Evolutionary conservation across 805 yeast genomes (phyloP).

Genomic region (Clavispora vitiphila): DNA sequence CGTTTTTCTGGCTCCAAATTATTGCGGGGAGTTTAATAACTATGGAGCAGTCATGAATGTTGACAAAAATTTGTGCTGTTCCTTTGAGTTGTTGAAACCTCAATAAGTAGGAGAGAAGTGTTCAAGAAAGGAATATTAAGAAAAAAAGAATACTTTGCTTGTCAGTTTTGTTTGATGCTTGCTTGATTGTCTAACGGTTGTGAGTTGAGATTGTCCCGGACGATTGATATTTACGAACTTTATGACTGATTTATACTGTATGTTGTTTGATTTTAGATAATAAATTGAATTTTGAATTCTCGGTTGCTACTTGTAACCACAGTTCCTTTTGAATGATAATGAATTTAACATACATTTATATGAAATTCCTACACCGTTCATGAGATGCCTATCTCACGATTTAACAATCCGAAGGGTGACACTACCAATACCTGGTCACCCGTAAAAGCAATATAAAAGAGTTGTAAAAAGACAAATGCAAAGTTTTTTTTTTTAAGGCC

Average conservation of each 20-base stretch:
- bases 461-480: neutral
- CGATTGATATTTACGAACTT: constrained; percentile 1
- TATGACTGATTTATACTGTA: neutral
- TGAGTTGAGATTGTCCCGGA: neutral
- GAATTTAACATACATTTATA: neutral
- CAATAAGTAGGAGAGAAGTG: constrained; percentile 11
- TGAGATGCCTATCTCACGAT: neutral
- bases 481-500: neutral
- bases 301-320: too few relatives aligned
- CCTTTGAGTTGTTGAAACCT: constrained; percentile 68
- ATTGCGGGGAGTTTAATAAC: constrained; percentile 76
- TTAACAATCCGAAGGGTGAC: neutral
- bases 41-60: constrained; percentile 80
- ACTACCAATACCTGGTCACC: neutral
- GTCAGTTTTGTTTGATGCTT: neutral
- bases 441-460: neutral
- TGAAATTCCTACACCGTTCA: neutral
- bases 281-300: neutral
- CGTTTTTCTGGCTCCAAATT: constrained; percentile 77
- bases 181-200: neutral
- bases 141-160: too few relatives aligned
- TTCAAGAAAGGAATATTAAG: too few relatives aligned
- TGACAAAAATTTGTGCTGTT: constrained; percentile 61
- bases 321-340: too few relatives aligned
- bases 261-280: neutral